A percentile compares a stretch with the other conserved stretches of the same genome.
phyloP scores from a whole-genome alignment of 257 asterid species.

The Jasminum sambac region DNA sequence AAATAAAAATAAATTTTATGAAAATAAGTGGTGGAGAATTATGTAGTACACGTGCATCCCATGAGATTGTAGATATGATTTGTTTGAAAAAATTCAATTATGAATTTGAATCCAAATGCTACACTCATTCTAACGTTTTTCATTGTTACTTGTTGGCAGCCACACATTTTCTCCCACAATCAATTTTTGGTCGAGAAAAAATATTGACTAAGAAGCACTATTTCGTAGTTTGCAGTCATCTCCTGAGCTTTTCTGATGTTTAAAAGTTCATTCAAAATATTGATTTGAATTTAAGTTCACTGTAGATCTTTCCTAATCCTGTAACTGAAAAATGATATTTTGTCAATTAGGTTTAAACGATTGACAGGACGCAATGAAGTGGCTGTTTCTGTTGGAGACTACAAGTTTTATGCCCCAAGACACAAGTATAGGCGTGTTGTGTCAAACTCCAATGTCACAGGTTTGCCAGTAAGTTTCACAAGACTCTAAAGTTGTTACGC shows the following conservation, averaged over 20 bases:
- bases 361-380: slow-evolving; percentile 90
- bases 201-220: not conserved
- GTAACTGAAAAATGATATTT: slow-evolving; percentile 3
- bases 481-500: slow-evolving; percentile 16
- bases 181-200: too few species aligned
- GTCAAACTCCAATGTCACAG: slow-evolving; percentile 68
- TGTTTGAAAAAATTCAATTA: too few species aligned
- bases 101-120: too few species aligned
- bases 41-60: too few species aligned
- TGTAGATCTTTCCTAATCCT: slow-evolving; percentile 21
- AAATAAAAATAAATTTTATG: too few species aligned
- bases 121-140: too few species aligned
- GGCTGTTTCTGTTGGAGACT: slow-evolving; percentile 77
- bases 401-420: slow-evolving; percentile 96
- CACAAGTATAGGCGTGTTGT: slow-evolving; percentile 83
- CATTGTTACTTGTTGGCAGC: too few species aligned
- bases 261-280: not conserved
- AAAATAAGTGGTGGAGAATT: too few species aligned
- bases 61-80: too few species aligned
- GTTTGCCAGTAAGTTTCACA: slow-evolving; percentile 64
- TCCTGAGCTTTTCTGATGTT: slow-evolving; percentile 2
- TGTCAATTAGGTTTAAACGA: slow-evolving; percentile 72
- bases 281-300: not conserved
- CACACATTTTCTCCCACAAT: too few species aligned
- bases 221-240: slow-evolving; percentile 7